Percentiles rank a stretch among this genome's conserved stretches.
Evolutionary conservation across 306 rosid genomes (phyloP).

Genomic region (Argentina anserina): DNA sequence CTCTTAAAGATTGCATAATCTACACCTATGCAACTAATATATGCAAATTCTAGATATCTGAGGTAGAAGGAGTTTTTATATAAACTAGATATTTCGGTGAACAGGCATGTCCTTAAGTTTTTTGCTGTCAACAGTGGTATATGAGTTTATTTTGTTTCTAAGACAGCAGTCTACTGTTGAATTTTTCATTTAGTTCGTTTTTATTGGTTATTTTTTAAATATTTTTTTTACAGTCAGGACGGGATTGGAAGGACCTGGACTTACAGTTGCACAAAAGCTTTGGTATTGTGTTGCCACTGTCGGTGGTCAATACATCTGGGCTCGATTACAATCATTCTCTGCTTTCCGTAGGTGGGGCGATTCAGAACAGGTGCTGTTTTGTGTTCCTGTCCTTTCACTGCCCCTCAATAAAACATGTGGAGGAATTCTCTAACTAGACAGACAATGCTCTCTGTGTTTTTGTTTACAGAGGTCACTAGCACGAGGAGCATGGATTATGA

Average conservation of each 20-base stretch:
- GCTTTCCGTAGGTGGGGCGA: slow-evolving; percentile 99
- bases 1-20: background rate
- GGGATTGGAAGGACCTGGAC: slow-evolving; percentile 97
- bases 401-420: slow-evolving; percentile 3
- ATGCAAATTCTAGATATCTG: background rate
- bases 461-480: slow-evolving; percentile 75
- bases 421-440: slow-evolving; percentile 11
- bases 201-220: background rate
- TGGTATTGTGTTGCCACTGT: slow-evolving; percentile 94
- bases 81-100: background rate
- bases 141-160: background rate
- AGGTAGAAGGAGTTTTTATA: background rate
- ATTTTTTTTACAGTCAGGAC: slow-evolving; percentile 64
- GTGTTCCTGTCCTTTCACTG: background rate
- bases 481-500: slow-evolving; percentile 67
- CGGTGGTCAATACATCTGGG: slow-evolving; percentile 96
- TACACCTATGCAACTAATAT: background rate
- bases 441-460: slow-evolving; percentile 24
- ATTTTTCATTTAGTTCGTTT: background rate
- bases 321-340: slow-evolving; percentile 89
- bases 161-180: background rate
- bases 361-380: slow-evolving; percentile 80
- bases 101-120: background rate
- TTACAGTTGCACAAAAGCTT: slow-evolving; percentile 80
- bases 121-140: background rate